phyloP scores from a whole-genome alignment of 768 basidiomycete genomes.

The Tylopilus vinaceipallidus region DNA sequence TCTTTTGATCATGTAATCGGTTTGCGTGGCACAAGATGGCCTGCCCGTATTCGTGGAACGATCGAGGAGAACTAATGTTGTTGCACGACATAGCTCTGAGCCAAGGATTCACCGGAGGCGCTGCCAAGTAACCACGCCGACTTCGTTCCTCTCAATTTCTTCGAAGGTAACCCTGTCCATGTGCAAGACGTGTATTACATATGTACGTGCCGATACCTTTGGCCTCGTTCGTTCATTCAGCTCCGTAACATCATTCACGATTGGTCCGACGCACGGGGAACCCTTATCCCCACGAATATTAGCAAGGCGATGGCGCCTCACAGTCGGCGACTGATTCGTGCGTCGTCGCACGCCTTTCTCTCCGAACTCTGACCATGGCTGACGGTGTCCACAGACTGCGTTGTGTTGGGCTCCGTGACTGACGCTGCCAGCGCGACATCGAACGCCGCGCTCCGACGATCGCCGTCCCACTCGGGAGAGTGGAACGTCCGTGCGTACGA shows the following conservation, averaged over 20 bases:
- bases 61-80: not conserved
- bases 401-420: constrained; percentile 11
- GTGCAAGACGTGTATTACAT: constrained; percentile 26
- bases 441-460: too few species aligned
- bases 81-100: constrained; percentile 12
- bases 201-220: not conserved
- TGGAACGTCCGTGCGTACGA: constrained; percentile 38
- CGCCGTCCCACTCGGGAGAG: constrained; percentile 46
- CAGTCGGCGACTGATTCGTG: constrained; percentile 34
- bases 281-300: constrained; percentile 30
- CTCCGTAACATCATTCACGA: constrained; percentile 32
- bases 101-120: constrained; percentile 14
- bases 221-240: constrained; percentile 1
- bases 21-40: not conserved
- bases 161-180: constrained; percentile 15
- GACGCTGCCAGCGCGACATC: constrained; percentile 3
- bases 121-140: constrained; percentile 17
- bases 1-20: not conserved
- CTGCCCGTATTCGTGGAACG: not conserved
- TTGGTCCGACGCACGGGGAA: constrained; percentile 35
- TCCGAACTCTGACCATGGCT: not conserved
- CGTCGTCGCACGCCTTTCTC: constrained; percentile 3
- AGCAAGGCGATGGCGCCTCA: constrained; percentile 26
- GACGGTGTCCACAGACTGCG: constrained; percentile 18
- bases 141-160: constrained; percentile 2